A percentile compares a stretch with the other conserved stretches of the same genome.
Evolutionary conservation across 345 rosid genomes (phyloP).

Genomic region (Lepidium sativum): DNA sequence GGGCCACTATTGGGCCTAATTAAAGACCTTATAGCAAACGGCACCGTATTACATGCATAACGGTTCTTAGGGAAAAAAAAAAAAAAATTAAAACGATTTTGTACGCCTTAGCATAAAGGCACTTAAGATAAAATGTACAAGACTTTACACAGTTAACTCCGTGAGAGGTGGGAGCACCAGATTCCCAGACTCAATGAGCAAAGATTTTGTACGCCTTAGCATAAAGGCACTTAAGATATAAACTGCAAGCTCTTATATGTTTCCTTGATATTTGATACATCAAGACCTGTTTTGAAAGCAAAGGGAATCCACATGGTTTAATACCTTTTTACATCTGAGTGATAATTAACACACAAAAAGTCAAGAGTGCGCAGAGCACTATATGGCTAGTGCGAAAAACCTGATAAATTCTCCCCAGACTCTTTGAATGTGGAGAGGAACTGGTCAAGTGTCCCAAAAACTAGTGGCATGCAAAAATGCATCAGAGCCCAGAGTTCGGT

Average conservation of each 20-base stretch:
- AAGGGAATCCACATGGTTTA: neutral
- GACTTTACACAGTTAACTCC: constrained; percentile 66
- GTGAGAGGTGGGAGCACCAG: constrained; percentile 73
- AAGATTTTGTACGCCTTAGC: constrained; percentile 75
- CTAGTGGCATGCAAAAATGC: constrained; percentile 88
- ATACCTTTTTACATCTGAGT: neutral
- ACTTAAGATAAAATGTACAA: neutral
- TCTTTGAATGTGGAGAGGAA: constrained; percentile 67
- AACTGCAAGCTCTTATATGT: constrained; percentile 45
- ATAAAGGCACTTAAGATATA: constrained; percentile 66
- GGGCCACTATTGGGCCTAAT: constrained; percentile 5
- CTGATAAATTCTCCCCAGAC: constrained; percentile 49
- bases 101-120: no score
- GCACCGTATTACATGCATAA: neutral
- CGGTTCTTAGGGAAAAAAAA: no score
- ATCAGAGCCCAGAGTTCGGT: constrained; percentile 89
- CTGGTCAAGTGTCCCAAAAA: constrained; percentile 70
- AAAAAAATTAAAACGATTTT: no score
- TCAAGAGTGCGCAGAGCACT: neutral
- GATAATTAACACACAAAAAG: neutral
- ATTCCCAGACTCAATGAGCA: constrained; percentile 65
- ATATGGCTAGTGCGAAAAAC: constrained; percentile 21
- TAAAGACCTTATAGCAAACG: neutral
- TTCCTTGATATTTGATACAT: constrained; percentile 33
- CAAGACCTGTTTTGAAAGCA: constrained; percentile 31